Evolutionary conservation across 2,329 filamentous ascomycete species (phyloP).

Genomic region (Nigrospora osmanthi): DNA sequence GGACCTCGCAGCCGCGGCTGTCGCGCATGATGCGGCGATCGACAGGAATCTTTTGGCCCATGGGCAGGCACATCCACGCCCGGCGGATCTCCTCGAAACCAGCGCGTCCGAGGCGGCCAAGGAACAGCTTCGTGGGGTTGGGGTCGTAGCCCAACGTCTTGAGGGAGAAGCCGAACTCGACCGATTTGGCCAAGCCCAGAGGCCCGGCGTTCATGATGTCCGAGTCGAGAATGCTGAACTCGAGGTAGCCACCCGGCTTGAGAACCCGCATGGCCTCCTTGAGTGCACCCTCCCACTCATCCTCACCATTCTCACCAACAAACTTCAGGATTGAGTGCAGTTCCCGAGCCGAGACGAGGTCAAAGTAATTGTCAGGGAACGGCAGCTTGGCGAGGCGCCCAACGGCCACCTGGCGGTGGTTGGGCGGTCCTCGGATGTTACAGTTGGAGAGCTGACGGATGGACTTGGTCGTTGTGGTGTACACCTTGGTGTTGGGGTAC

Average conservation of each 20-base stretch:
- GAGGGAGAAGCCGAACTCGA: conserved; percentile 88
- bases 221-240: conserved; percentile 84
- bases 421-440: conserved; percentile 73
- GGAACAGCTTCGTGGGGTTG: conserved; percentile 71
- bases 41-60: conserved; percentile 50
- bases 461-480: conserved; percentile 74
- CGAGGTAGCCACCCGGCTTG: conserved; percentile 87
- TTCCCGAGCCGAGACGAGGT: conserved; percentile 83
- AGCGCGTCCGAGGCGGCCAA: conserved; percentile 63
- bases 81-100: conserved; percentile 78
- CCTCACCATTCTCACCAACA: conserved; percentile 55
- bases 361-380: conserved; percentile 80
- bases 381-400: conserved; percentile 72
- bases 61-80: conserved; percentile 82
- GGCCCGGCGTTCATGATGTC: conserved; percentile 82
- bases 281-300: conserved; percentile 85
- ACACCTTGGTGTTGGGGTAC: conserved; percentile 78
- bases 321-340: conserved; percentile 80
- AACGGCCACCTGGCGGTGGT: conserved; percentile 79
- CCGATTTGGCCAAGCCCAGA: conserved; percentile 70
- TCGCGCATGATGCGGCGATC: conserved; percentile 17
- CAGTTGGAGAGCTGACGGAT: conserved; percentile 63
- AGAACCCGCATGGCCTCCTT: conserved; percentile 83
- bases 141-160: conserved; percentile 88
- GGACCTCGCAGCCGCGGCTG: conserved; percentile 29